Evolutionary conservation across 345 rosid species (phyloP).

Genomic region (Anastatica hierochuntica): DNA sequence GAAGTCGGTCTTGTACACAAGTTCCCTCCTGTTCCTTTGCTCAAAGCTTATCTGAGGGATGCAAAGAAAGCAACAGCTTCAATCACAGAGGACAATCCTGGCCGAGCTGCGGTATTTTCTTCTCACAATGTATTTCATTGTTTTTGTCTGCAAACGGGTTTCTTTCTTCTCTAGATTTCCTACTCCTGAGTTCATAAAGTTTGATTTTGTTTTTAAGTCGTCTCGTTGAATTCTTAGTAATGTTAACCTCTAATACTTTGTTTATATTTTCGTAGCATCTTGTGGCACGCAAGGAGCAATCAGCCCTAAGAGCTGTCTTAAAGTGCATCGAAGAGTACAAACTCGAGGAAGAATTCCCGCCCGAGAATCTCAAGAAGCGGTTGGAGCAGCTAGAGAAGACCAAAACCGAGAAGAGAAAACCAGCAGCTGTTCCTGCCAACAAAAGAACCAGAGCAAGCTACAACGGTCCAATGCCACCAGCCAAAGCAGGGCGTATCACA

Average conservation of each 20-base stretch:
- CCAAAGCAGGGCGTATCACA: conserved; percentile 88
- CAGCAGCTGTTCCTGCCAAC: conserved; percentile 78
- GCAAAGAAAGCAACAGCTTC: conserved; percentile 86
- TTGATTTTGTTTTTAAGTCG: too few relatives aligned
- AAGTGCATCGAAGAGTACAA: conserved; percentile 98
- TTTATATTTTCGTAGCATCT: conserved; percentile 38
- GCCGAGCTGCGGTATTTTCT: conserved; percentile 76
- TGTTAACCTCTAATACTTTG: too few relatives aligned
- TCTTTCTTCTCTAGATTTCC: too few relatives aligned
- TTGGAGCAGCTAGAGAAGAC: conserved; percentile 94
- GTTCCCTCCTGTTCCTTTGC: conserved; percentile 84
- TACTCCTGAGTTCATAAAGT: too few relatives aligned
- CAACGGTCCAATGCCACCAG: conserved; percentile 98
- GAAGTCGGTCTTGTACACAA: conserved; percentile 82
- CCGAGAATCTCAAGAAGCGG: conserved; percentile 93
- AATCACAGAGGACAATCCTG: conserved; percentile 68
- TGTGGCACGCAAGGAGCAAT: conserved; percentile 87
- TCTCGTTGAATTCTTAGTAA: too few relatives aligned
- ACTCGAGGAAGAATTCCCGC: conserved; percentile 70
- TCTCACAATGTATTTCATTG: background rate
- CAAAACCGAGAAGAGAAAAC: conserved; percentile 83
- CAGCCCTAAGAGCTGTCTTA: conserved; percentile 80
- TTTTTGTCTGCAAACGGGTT: too few relatives aligned
- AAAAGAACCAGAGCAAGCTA: conserved; percentile 83
- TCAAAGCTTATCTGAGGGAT: conserved; percentile 78